A percentile compares a stretch with the other conserved stretches of the same genome.
Evolutionary conservation across 305 asterid species (phyloP).

Genomic region (Andrographis paniculata): DNA sequence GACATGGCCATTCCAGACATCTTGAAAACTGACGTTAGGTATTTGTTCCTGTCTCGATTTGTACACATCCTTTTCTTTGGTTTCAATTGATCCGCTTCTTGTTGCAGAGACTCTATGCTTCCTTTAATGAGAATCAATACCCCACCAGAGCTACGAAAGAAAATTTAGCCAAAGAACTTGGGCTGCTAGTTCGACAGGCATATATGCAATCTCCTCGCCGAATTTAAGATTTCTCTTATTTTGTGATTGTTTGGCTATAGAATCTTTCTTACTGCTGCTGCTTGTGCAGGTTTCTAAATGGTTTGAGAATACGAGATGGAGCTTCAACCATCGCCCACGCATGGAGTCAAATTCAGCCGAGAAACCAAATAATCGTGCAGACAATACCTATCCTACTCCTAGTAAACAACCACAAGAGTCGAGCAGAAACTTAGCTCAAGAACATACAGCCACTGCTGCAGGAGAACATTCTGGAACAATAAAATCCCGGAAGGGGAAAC

Average conservation of each 20-base stretch:
- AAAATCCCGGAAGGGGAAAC: slow-evolving; percentile 22
- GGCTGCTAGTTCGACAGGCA: slow-evolving; percentile 61
- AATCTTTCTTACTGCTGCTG: slow-evolving; percentile 3
- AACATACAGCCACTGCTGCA: slow-evolving; percentile 1
- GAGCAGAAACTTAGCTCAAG: slow-evolving; percentile 4
- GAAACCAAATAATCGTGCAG: slow-evolving; percentile 19
- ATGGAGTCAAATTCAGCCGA: slow-evolving; percentile 28
- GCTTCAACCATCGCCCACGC: slow-evolving; percentile 48
- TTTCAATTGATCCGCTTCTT: slow-evolving; percentile 20
- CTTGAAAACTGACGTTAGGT: no score
- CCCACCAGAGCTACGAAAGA: slow-evolving; percentile 57
- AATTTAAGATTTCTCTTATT: slow-evolving; percentile 2
- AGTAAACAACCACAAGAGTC: slow-evolving; percentile 13
- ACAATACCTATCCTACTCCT: slow-evolving; percentile 17
- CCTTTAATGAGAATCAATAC: slow-evolving; percentile 69
- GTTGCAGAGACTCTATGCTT: slow-evolving; percentile 64
- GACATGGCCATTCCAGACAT: no score
- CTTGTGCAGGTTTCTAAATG: slow-evolving; percentile 58
- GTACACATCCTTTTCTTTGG: no score
- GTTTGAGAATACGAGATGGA: slow-evolving; percentile 92
- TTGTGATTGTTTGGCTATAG: no score
- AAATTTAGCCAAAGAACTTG: slow-evolving; percentile 63
- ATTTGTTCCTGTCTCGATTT: no score
- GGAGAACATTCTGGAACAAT: slow-evolving; percentile 12
- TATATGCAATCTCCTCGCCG: slow-evolving; percentile 5